Percentiles rank a stretch among this genome's conserved stretches.
These are phyloP conservation scores for Cordyceps javanica DNA, from an alignment of 2,329 filamentous ascomycete species.

Conservation along the genomic window DNA sequence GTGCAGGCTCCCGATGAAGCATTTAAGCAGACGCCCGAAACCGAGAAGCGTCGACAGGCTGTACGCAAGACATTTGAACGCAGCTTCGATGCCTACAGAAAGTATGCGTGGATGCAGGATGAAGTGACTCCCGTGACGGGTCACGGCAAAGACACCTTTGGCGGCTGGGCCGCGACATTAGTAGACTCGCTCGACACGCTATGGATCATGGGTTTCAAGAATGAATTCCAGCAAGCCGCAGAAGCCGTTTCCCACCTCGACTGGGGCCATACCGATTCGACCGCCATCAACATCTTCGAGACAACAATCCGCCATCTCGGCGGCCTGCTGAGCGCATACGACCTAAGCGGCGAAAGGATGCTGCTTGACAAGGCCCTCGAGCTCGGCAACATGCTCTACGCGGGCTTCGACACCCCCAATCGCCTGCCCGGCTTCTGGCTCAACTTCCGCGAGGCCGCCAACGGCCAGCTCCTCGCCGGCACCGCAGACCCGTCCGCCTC, in stretches of 20 bases:
- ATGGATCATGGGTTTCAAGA: slow-evolving; percentile 61
- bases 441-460: slow-evolving; percentile 34
- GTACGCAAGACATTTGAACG: slow-evolving; percentile 47
- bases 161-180: slow-evolving; percentile 59
- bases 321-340: slow-evolving; percentile 59
- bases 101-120: slow-evolving; percentile 56
- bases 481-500: slow-evolving; percentile 22
- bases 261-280: slow-evolving; percentile 43
- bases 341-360: slow-evolving; percentile 50
- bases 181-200: slow-evolving; percentile 60
- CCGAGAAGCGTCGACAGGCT: slow-evolving; percentile 31
- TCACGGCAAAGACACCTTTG: slow-evolving; percentile 47
- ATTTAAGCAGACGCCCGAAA: slow-evolving; percentile 22
- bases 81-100: slow-evolving; percentile 55
- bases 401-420: slow-evolving; percentile 60
- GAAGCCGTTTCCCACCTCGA: slow-evolving; percentile 50
- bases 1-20: slow-evolving; percentile 35
- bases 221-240: slow-evolving; percentile 58
- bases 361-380: slow-evolving; percentile 55
- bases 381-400: slow-evolving; percentile 55
- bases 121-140: slow-evolving; percentile 53
- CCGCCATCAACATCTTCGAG: slow-evolving; percentile 57
- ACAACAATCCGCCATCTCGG: slow-evolving; percentile 64
- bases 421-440: slow-evolving; percentile 50
- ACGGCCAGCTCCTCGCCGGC: slow-evolving; percentile 28